phyloP scores from a whole-genome alignment of 192 early-diverging fungal genomes.

The Mortierella alpina region DNA sequence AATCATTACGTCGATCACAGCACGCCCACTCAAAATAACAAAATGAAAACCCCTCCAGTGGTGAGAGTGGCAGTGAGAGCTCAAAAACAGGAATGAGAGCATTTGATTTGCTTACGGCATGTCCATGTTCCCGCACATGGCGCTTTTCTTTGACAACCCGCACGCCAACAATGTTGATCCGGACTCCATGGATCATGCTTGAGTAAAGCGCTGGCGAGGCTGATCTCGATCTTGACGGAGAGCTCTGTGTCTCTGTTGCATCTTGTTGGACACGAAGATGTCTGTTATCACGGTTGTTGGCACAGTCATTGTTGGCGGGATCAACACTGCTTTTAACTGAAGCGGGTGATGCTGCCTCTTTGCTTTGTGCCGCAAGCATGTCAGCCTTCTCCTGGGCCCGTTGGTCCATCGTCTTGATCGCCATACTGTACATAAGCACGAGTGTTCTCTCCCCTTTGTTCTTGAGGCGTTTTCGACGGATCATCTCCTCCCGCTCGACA shows the following conservation, averaged over 20 bases:
- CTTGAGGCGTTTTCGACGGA: conserved; percentile 30
- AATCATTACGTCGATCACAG: too few species aligned
- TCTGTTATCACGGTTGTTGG: too few species aligned
- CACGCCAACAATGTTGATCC: conserved; percentile 62
- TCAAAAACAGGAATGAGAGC: too few species aligned
- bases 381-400: conserved; percentile 26
- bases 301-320: not conserved
- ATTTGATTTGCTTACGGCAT: conserved; percentile 38
- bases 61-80: too few species aligned
- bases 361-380: not conserved
- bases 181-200: conserved; percentile 44
- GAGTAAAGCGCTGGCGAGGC: conserved; percentile 10
- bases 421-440: conserved; percentile 46
- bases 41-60: too few species aligned
- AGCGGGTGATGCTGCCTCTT: not conserved
- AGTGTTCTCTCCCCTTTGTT: conserved; percentile 32
- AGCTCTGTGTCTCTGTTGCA: too few species aligned
- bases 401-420: conserved; percentile 44
- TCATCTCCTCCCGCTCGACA: conserved; percentile 39
- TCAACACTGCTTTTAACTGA: not conserved
- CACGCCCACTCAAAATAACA: too few species aligned
- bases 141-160: conserved; percentile 50
- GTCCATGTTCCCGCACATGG: conserved; percentile 55
- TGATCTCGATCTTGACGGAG: too few species aligned
- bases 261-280: too few species aligned